phyloP scores from a whole-genome alignment of 2,329 filamentous ascomycete species.

The Acrocalymma vagum region DNA sequence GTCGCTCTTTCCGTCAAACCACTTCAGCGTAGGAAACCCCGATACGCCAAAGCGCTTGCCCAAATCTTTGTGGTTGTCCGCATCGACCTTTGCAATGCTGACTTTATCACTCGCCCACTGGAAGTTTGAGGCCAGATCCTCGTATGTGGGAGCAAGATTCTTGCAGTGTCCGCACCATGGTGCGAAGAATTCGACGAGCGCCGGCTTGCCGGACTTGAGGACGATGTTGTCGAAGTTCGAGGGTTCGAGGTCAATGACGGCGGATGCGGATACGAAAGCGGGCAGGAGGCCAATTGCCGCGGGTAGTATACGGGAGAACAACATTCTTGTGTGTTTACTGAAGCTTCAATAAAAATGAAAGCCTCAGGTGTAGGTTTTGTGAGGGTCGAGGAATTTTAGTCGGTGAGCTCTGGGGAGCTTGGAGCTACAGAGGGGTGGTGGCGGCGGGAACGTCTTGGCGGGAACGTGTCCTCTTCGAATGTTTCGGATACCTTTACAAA shows the following conservation, averaged over 20 bases:
- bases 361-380: slow-evolving; percentile 21
- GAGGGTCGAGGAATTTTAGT: slow-evolving; percentile 20
- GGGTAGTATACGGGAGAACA: slow-evolving; percentile 41
- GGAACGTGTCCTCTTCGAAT: slow-evolving; percentile 38
- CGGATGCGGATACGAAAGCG: slow-evolving; percentile 69
- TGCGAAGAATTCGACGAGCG: slow-evolving; percentile 97
- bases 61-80: slow-evolving; percentile 84
- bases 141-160: slow-evolving; percentile 91
- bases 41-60: slow-evolving; percentile 88
- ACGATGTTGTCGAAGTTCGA: slow-evolving; percentile 92
- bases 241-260: slow-evolving; percentile 88
- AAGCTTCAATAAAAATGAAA: slow-evolving; percentile 28
- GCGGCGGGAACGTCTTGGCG: slow-evolving; percentile 35
- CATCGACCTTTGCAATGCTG: slow-evolving; percentile 94
- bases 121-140: slow-evolving; percentile 82
- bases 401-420: slow-evolving; percentile 22
- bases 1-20: slow-evolving; percentile 93
- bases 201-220: slow-evolving; percentile 90
- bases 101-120: slow-evolving; percentile 78
- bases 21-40: slow-evolving; percentile 97
- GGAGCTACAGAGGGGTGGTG: slow-evolving; percentile 18
- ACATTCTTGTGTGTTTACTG: slow-evolving; percentile 30
- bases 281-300: slow-evolving; percentile 42
- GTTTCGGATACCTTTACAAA: slow-evolving; percentile 35
- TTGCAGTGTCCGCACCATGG: slow-evolving; percentile 99